These are phyloP conservation scores for Candida ulmi DNA, from an alignment of 805 yeast genomes.

Conservation along the genomic window DNA sequence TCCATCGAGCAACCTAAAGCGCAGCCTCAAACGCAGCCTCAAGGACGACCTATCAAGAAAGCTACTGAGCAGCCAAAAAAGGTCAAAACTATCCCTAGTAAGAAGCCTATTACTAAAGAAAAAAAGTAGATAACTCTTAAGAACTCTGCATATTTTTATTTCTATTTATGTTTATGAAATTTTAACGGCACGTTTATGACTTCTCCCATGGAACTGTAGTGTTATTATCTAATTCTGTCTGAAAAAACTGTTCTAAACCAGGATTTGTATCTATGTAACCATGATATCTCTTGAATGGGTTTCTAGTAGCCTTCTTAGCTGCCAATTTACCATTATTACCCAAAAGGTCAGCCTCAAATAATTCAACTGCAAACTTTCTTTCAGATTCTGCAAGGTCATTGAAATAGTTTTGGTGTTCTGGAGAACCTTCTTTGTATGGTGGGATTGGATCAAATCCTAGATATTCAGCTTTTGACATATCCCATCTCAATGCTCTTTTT, in stretches of 20 bases:
- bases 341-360: slow-evolving; percentile 51
- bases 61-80: not conserved
- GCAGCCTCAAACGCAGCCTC: too few relatives aligned
- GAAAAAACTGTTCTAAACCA: slow-evolving; percentile 9
- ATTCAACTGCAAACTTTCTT: slow-evolving; percentile 43
- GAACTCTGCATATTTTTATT: too few relatives aligned
- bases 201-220: slow-evolving; percentile 6
- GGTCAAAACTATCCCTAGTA: too few relatives aligned
- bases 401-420: slow-evolving; percentile 34
- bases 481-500: slow-evolving; percentile 38
- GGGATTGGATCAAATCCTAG: slow-evolving; percentile 57
- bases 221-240: not conserved
- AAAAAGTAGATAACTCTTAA: too few relatives aligned
- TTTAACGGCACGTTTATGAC: not conserved
- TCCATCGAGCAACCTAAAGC: too few relatives aligned
- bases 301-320: slow-evolving; percentile 46
- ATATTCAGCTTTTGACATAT: slow-evolving; percentile 34
- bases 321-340: slow-evolving; percentile 42
- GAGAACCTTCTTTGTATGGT: slow-evolving; percentile 17
- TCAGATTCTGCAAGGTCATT: slow-evolving; percentile 44
- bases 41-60: not conserved
- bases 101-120: too few relatives aligned
- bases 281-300: slow-evolving; percentile 47
- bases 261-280: slow-evolving; percentile 26
- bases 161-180: not conserved